Percentiles rank a stretch among this genome's conserved stretches.
phyloP scores from a whole-genome alignment of 345 rosid genomes.

The Laguncularia racemosa region DNA sequence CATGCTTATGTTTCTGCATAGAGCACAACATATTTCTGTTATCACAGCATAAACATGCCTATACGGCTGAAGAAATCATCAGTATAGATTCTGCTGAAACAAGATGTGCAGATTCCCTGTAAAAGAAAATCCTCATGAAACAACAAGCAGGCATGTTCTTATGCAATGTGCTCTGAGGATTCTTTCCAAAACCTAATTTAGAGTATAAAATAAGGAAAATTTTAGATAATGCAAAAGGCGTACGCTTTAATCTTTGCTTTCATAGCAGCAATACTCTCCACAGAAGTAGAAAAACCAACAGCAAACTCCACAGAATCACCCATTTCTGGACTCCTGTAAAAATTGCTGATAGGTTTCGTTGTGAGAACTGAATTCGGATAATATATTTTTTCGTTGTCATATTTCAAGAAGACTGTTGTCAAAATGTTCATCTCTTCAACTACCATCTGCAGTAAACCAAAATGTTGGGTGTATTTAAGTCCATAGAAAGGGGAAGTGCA shows the following conservation, averaged over 20 bases:
- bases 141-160: no score
- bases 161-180: background rate
- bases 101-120: no score
- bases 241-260: conserved; percentile 40
- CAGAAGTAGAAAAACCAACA: conserved; percentile 41
- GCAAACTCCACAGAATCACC: conserved; percentile 61
- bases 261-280: conserved; percentile 40
- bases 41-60: no score
- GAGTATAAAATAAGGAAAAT: background rate
- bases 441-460: conserved; percentile 34
- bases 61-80: no score
- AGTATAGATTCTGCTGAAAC: no score
- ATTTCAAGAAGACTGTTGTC: conserved; percentile 59
- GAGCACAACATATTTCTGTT: no score
- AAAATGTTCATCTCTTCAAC: conserved; percentile 71
- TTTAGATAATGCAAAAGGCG: background rate
- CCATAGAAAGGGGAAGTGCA: background rate
- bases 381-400: conserved; percentile 56
- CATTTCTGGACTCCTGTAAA: conserved; percentile 74
- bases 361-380: conserved; percentile 47
- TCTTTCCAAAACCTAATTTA: no score
- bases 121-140: no score
- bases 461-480: background rate
- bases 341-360: conserved; percentile 48
- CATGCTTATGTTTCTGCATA: no score